These are phyloP conservation scores for Brachypodium distachyon DNA, from an alignment of 202 grass and related monocot genomes.

Conservation along the genomic window DNA sequence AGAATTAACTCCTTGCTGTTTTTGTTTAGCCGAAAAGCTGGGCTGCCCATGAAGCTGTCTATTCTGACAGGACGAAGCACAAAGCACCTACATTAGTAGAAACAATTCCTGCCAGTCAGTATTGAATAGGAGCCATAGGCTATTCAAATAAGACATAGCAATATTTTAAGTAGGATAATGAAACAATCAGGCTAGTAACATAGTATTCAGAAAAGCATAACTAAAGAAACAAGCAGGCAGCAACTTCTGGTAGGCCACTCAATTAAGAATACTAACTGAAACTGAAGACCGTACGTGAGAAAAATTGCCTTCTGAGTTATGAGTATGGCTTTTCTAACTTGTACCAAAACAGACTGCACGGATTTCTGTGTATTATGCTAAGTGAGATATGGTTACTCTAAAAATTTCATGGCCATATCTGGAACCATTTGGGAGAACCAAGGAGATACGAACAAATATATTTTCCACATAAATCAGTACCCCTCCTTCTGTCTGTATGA, in stretches of 20 bases:
- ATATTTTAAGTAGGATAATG: neutral
- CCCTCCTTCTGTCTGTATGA: too few species aligned
- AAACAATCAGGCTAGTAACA: conserved; percentile 1
- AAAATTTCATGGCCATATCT: neutral
- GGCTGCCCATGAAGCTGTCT: conserved; percentile 28
- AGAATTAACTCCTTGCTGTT: conserved; percentile 25
- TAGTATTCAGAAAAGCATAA: conserved; percentile 9
- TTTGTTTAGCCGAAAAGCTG: conserved; percentile 18
- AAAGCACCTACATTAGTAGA: conserved; percentile 64
- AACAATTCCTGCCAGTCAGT: neutral
- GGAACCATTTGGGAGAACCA: too few species aligned
- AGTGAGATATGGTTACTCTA: neutral
- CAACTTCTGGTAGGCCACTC: neutral
- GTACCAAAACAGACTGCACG: neutral
- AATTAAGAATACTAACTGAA: neutral
- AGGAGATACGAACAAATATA: too few species aligned
- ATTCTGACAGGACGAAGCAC: conserved; percentile 40
- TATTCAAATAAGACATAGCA: conserved; percentile 17
- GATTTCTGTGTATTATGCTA: neutral
- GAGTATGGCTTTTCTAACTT: neutral
- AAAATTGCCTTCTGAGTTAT: neutral
- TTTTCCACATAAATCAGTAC: too few species aligned
- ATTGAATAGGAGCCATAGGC: neutral
- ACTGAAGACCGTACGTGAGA: neutral
- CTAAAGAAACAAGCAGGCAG: neutral